Base-by-base conservation (phyloP, 257 asterid genomes). In the Solanum tarijense region DNA sequence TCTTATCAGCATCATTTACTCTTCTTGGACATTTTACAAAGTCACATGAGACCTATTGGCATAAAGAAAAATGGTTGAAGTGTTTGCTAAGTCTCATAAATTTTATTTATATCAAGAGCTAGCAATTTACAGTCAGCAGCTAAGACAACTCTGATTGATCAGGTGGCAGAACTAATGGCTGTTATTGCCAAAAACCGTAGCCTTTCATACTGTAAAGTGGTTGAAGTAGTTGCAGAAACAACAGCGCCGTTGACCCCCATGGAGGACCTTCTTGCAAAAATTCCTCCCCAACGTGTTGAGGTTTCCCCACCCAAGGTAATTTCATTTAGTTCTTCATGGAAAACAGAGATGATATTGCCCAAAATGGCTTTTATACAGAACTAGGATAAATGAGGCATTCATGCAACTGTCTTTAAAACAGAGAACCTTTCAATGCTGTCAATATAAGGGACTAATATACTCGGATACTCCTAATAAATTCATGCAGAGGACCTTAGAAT, bases 91-190 rank as follows among this genome's bases (percentile, higher is more conserved):
- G 69, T 16, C 8, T 46, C 68, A 48, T n/a, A 29, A 29, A 48
- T 46, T 29, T 2, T 82, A 10, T 82, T 32, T 48, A 27, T 38
- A 29, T 82, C 46, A 66, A 18, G 79, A 5, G 82, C 39, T 85
- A 68, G 58, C 21, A 36, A 38, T 39, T 66, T 36, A 68, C 36
- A 7, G 38, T 85, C 35, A 74, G 83, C 84, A 85, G 84, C 46
- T 68, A 6, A 62, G 58, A 88, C 89, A 87, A 87, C 86, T 83
- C 23, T 88, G n/a, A 20, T 88, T 89, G 41, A 46, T 84, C 96
- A 96, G 99, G 98, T 96, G 71, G 99, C 99, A 65, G 99, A 96
- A 93, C 92, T 96, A 29, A 34, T 96, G 92, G 99, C 98, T 23
- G 91, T 91, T 91, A 95, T 96, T 94, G 97, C 98, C 27, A 94